A percentile compares a stretch with the other conserved stretches of the same genome.
These are phyloP conservation scores for Lumnitzera racemosa DNA, from an alignment of 345 rosid species.

Conservation along the genomic window DNA sequence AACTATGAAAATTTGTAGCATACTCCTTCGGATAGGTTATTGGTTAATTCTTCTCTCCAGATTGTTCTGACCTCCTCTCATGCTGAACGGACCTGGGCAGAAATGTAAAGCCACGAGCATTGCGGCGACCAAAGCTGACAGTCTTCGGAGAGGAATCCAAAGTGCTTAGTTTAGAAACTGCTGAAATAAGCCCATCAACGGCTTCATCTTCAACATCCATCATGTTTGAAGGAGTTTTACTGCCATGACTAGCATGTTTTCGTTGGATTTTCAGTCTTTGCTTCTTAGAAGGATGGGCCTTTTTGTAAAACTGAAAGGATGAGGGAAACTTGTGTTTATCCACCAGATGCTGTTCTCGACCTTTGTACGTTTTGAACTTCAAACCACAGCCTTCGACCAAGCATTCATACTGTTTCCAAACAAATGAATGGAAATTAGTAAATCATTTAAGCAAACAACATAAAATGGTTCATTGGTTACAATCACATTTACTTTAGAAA, in stretches of 20 bases:
- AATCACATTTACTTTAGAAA: too few relatives aligned
- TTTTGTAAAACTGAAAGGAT: constrained; percentile 79
- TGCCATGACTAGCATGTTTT: constrained; percentile 21
- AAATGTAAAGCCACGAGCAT: constrained; percentile 62
- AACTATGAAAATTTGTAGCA: too few relatives aligned
- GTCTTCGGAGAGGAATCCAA: constrained; percentile 66
- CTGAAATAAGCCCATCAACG: constrained; percentile 66
- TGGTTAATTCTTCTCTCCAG: constrained; percentile 19
- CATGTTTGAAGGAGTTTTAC: constrained; percentile 29
- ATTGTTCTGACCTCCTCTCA: constrained; percentile 27
- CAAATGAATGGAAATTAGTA: not conserved
- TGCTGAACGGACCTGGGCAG: constrained; percentile 61
- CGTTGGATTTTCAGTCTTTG: constrained; percentile 57
- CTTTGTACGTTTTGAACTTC: constrained; percentile 70
- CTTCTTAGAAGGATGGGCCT: constrained; percentile 64
- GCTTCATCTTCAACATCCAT: constrained; percentile 79
- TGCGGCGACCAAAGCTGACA: constrained; percentile 76
- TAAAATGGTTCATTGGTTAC: too few relatives aligned
- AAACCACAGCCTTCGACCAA: constrained; percentile 84
- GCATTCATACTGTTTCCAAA: constrained; percentile 65
- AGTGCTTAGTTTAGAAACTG: constrained; percentile 71
- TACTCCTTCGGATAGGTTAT: not conserved
- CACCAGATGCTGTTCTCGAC: constrained; percentile 71
- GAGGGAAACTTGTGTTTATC: constrained; percentile 90
- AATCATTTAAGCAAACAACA: not conserved